These are phyloP conservation scores for Thymus mandschuricus DNA, from an alignment of 257 asterid species.

Conservation along the genomic window DNA sequence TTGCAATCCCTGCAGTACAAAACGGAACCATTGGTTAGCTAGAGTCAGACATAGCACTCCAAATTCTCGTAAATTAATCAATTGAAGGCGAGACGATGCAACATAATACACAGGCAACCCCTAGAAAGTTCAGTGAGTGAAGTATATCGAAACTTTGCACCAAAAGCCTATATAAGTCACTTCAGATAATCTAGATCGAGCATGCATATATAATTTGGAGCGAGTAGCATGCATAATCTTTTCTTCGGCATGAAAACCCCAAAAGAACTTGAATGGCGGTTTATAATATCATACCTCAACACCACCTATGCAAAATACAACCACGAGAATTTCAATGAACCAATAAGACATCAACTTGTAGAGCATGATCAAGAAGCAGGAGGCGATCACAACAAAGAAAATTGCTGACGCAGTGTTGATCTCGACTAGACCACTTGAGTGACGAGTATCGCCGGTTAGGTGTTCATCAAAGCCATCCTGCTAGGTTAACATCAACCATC, in stretches of 20 bases:
- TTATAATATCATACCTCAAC: slow-evolving; percentile 63
- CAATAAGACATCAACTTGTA: slow-evolving; percentile 87
- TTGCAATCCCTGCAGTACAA: slow-evolving; percentile 75
- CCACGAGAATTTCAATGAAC: slow-evolving; percentile 92
- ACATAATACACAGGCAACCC: not conserved
- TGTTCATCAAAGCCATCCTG: slow-evolving; percentile 88
- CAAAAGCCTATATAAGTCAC: not conserved
- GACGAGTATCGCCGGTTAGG: slow-evolving; percentile 39
- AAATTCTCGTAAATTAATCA: slow-evolving; percentile 13
- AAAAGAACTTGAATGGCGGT: slow-evolving; percentile 12
- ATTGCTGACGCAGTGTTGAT: slow-evolving; percentile 73
- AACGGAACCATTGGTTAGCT: slow-evolving; percentile 30
- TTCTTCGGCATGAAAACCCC: slow-evolving; percentile 3
- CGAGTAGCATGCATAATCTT: not conserved
- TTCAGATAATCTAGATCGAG: not conserved
- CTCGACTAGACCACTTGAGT: slow-evolving; percentile 65
- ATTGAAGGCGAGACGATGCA: not conserved
- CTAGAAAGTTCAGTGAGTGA: not conserved
- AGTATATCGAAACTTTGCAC: not conserved
- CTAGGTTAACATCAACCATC: slow-evolving; percentile 23
- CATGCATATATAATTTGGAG: not conserved
- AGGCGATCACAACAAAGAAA: slow-evolving; percentile 78
- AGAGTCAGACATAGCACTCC: slow-evolving; percentile 3
- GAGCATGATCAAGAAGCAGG: slow-evolving; percentile 84
- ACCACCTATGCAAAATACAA: slow-evolving; percentile 87